Percentiles rank a stretch among this genome's conserved stretches.
phyloP scores from a whole-genome alignment of 257 asterid species.

The Solanum chmielewskii region DNA sequence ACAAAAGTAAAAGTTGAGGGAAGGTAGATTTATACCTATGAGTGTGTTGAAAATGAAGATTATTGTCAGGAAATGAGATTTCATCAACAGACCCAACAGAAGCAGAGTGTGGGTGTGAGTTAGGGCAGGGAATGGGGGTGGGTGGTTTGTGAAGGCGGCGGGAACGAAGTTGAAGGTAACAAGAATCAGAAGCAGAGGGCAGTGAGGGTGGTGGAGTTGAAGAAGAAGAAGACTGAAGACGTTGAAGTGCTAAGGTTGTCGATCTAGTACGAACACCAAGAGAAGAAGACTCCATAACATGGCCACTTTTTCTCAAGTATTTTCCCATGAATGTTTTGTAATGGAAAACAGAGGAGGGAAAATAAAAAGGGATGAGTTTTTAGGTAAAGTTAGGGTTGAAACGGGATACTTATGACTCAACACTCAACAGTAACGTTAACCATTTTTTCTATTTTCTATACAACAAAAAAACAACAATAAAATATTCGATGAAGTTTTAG shows the following conservation, averaged over 20 bases:
- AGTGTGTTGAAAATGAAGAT: constrained; percentile 22
- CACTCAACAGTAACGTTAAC: neutral
- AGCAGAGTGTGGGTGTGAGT: neutral
- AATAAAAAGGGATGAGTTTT: neutral
- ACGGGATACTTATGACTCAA: neutral
- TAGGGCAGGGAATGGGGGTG: neutral
- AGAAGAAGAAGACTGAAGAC: constrained; percentile 6
- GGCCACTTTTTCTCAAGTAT: constrained; percentile 41
- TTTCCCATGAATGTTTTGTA: constrained; percentile 31
- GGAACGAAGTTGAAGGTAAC: constrained; percentile 60
- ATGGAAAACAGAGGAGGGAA: neutral
- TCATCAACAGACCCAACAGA: constrained; percentile 21
- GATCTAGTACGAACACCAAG: constrained; percentile 74
- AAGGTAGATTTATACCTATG: constrained; percentile 24
- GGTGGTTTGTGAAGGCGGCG: constrained; percentile 36
- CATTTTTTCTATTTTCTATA: neutral
- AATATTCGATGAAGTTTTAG: too few relatives aligned
- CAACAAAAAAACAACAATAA: too few relatives aligned
- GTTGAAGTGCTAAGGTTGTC: constrained; percentile 54
- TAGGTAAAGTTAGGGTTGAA: neutral
- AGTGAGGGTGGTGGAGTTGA: neutral
- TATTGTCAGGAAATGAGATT: constrained; percentile 39
- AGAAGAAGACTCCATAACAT: constrained; percentile 36
- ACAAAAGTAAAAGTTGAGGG: neutral
- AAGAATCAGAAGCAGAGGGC: constrained; percentile 10